Evolutionary conservation across 2,329 filamentous ascomycete species (phyloP), one percentile per base, ranked within the genome.

Genomic region (Aspergillus brunneoviolaceus): DNA sequence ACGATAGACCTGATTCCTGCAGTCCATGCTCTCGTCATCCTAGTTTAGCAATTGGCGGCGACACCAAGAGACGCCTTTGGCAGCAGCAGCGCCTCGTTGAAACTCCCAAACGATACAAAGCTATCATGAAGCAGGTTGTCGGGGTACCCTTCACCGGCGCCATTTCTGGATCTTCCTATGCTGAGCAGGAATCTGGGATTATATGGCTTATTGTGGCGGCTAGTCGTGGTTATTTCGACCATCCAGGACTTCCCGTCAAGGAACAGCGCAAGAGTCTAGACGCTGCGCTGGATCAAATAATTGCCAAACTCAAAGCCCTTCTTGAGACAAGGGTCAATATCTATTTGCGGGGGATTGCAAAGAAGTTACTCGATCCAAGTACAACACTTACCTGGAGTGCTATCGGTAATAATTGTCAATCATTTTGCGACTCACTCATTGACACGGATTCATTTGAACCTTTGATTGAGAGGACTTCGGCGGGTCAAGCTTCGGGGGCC

Each of bases 41-140:
- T 35, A 35, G 33, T 35, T 35, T 35, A 16, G 33, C 33, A 12
- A 35, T 35, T 16, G 33, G 33, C 5, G 49, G 23, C 27, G 50
- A 62, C 11, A 1, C 45, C 3, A 35, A 55, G 7, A 55, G 63
- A 49, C 55, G 33, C 33, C 33, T 31, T 25, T 69, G 65, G 65
- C 55, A 59, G 16, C 62, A 63, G 21, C 21, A 61, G 23, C 45
- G 48, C 2, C 61, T 39, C 6, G 29, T 47, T 9, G 51, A 56
- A 35, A 39, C 42, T 47, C 64, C 55, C 5, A 77, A 76, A 61
- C 68, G 73, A 50, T 76, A 73, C 66, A 77, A 77, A 48, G 70
- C 70, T 31, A 65, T 77, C 49, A 72, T 79, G 72, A 79, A 79
- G 58, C 76, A 79, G 62, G 70, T 79, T 7, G 71, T 77, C 5